Percentiles rank a stretch among this genome's conserved stretches.
Conservation (phyloP, 305 asterid species). For the Withania somnifera region DNA sequence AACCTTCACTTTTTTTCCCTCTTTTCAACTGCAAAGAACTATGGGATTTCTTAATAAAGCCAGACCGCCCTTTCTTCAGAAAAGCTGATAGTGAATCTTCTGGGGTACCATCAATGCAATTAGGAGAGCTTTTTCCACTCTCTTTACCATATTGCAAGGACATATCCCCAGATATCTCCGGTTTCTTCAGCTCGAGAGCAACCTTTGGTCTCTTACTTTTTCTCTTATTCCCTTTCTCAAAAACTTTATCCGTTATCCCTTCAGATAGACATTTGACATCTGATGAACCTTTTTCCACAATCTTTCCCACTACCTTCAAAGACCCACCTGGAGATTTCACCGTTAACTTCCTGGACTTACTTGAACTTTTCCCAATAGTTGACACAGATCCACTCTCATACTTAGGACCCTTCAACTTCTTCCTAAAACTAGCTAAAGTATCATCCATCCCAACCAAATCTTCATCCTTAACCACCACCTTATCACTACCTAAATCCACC, state of each 20-base stretch:
- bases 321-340: constrained; percentile 24
- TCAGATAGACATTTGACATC: constrained; percentile 24
- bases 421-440: constrained; percentile 81
- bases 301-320: constrained; percentile 18
- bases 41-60: constrained; percentile 30
- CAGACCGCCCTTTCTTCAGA: constrained; percentile 55
- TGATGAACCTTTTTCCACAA: constrained; percentile 19
- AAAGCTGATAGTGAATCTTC: constrained; percentile 68
- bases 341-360: constrained; percentile 17
- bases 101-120: constrained; percentile 24
- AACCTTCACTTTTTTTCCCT: constrained; percentile 29
- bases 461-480: constrained; percentile 29
- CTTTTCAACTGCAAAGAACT: constrained; percentile 35
- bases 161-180: constrained; percentile 16
- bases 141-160: constrained; percentile 26
- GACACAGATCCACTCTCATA: constrained; percentile 36
- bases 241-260: constrained; percentile 18
- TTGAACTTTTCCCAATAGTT: constrained; percentile 16
- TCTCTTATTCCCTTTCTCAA: constrained; percentile 21
- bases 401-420: constrained; percentile 74
- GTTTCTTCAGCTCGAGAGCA: constrained; percentile 15
- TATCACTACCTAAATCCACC: constrained; percentile 35
- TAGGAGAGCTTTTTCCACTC: constrained; percentile 10
- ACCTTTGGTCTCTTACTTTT: constrained; percentile 35
- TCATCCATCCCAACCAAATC: constrained; percentile 81